phyloP scores from a whole-genome alignment of 768 basidiomycete species.

The Mycena crocata region DNA sequence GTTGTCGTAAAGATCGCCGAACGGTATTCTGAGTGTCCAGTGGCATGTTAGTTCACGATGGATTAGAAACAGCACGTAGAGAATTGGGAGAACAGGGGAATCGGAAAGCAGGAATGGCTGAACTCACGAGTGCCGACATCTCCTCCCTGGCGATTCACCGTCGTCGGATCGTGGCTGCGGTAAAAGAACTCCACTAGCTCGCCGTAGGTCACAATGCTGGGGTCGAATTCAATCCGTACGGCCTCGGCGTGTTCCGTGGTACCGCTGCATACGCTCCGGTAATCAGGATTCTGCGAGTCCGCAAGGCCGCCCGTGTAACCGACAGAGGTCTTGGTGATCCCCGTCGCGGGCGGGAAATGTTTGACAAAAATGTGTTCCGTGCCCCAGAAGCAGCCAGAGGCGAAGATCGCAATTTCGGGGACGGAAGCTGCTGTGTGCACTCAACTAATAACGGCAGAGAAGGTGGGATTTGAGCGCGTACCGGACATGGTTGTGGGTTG shows the following conservation, averaged over 20 bases:
- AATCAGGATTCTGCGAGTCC: slow-evolving; percentile 57
- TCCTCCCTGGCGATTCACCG: too few relatives aligned
- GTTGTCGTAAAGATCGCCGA: slow-evolving; percentile 77
- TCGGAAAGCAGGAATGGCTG: slow-evolving; percentile 11
- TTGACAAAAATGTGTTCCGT: slow-evolving; percentile 72
- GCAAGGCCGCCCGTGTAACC: slow-evolving; percentile 68
- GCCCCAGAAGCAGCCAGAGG: slow-evolving; percentile 69
- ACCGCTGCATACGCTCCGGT: slow-evolving; percentile 72
- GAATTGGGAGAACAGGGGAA: not conserved
- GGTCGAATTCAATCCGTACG: slow-evolving; percentile 74
- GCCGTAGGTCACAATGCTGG: slow-evolving; percentile 67
- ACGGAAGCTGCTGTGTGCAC: slow-evolving; percentile 17
- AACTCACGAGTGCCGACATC: too few relatives aligned
- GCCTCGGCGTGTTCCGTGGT: slow-evolving; percentile 79
- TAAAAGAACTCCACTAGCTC: slow-evolving; percentile 86
- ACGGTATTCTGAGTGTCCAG: slow-evolving; percentile 85
- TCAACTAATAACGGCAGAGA: too few relatives aligned
- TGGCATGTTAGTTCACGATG: too few relatives aligned
- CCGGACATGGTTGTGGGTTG: too few relatives aligned
- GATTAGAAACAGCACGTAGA: too few relatives aligned
- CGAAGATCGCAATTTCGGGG: slow-evolving; percentile 24
- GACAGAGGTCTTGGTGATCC: slow-evolving; percentile 64
- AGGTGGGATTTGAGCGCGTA: too few relatives aligned
- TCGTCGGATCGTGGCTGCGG: slow-evolving; percentile 80
- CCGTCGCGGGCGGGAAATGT: slow-evolving; percentile 60